phyloP scores from a whole-genome alignment of 129 eudicot species.

The Pittosporum tobira region DNA sequence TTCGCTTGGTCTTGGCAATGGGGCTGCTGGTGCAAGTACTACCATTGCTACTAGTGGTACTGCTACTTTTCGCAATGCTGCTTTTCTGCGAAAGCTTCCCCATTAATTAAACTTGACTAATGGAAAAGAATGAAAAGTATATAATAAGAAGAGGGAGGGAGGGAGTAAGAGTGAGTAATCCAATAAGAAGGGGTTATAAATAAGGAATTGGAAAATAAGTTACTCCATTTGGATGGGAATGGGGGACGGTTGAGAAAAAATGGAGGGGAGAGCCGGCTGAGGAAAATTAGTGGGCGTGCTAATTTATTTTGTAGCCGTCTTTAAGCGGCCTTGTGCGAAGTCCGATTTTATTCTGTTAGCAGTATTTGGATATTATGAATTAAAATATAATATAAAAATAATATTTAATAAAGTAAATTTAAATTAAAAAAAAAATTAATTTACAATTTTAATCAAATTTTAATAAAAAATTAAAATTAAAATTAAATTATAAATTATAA shows the following conservation, averaged over 20 bases:
- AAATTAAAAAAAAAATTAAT: too few species aligned
- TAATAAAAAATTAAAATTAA: too few species aligned
- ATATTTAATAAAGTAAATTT: too few species aligned
- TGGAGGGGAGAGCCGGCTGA: slow-evolving; percentile 24
- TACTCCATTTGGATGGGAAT: too few species aligned
- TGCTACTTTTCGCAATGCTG: background rate
- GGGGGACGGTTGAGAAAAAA: background rate
- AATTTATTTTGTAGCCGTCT: background rate
- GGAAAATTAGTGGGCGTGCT: too few species aligned
- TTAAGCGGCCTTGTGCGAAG: background rate
- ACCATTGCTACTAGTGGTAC: background rate
- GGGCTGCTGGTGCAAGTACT: slow-evolving; percentile 2
- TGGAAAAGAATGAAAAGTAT: background rate
- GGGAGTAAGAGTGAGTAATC: background rate
- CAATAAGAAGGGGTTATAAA: slow-evolving; percentile 20
- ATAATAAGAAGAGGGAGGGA: background rate
- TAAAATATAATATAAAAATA: too few species aligned
- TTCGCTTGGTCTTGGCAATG: slow-evolving; percentile 32
- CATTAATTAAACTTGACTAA: slow-evolving; percentile 20
- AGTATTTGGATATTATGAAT: too few species aligned
- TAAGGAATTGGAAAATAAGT: background rate
- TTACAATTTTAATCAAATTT: too few species aligned
- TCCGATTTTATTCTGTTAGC: background rate
- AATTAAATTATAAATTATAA: too few species aligned
- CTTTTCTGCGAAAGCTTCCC: slow-evolving; percentile 34